A percentile compares a stretch with the other conserved stretches of the same genome.
Evolutionary conservation across 257 asterid species (phyloP).

Genomic region (Salvia splendens): DNA sequence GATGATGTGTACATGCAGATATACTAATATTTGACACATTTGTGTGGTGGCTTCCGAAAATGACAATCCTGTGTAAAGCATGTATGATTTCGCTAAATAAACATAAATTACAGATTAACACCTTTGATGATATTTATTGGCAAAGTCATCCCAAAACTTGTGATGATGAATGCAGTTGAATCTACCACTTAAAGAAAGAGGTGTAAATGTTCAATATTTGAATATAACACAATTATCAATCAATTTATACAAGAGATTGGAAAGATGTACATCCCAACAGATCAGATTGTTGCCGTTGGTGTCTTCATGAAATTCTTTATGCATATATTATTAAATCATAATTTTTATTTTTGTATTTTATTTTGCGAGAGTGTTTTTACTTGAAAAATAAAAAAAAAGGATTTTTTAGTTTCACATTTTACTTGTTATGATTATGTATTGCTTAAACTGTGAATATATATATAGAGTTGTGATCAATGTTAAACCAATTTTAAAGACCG

Average conservation of each 20-base stretch:
- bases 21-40: neutral
- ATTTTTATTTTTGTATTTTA: neutral
- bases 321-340: neutral
- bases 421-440: too few relatives aligned
- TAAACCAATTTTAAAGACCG: too few relatives aligned
- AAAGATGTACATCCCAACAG: neutral
- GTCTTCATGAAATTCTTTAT: neutral
- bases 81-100: neutral
- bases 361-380: too few relatives aligned
- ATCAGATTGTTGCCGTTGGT: neutral
- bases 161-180: neutral
- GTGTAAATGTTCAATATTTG: neutral
- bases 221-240: neutral
- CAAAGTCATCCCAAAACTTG: neutral
- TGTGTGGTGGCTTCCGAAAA: neutral
- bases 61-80: neutral
- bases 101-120: neutral
- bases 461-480: too few relatives aligned
- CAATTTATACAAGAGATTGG: neutral
- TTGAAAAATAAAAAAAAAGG: too few relatives aligned
- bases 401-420: too few relatives aligned
- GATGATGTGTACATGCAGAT: neutral
- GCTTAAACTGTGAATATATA: too few relatives aligned
- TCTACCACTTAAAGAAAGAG: neutral
- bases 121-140: neutral